Evolutionary conservation across 2,329 filamentous ascomycete genomes (phyloP).

Genomic region (Macrophomina pseudophaseolina): DNA sequence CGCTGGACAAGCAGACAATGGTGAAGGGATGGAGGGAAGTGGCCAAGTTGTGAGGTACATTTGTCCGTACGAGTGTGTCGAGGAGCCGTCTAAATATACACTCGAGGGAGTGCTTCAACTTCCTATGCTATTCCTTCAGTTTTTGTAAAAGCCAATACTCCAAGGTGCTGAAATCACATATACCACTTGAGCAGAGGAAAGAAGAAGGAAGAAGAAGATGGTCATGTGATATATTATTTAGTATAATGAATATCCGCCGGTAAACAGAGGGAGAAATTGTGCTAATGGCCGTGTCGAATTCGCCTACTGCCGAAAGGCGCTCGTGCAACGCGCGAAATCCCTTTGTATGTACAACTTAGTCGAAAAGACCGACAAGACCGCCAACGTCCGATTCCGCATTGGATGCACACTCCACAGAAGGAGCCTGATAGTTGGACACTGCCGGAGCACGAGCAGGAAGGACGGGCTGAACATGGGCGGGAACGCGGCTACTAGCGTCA

Average conservation of each 20-base stretch:
- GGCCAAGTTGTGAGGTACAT: constrained; percentile 28
- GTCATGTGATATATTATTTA: neutral
- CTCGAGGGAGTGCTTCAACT: neutral
- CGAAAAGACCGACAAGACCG: neutral
- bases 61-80: neutral
- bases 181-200: too few species aligned
- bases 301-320: neutral
- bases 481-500: neutral
- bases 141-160: neutral
- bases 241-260: neutral
- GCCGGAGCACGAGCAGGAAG: neutral
- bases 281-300: neutral
- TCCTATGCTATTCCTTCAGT: neutral
- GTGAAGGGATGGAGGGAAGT: constrained; percentile 30
- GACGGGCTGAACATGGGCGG: neutral
- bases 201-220: neutral
- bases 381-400: neutral
- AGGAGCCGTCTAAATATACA: neutral
- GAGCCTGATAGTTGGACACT: constrained; percentile 31
- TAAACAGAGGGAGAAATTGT: neutral
- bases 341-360: neutral
- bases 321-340: neutral
- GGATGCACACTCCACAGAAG: constrained; percentile 34
- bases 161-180: neutral
- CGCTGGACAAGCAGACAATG: constrained; percentile 35